These are phyloP conservation scores for Trichoderma atroviride DNA, from an alignment of 2,329 filamentous ascomycete genomes.

Conservation along the genomic window DNA sequence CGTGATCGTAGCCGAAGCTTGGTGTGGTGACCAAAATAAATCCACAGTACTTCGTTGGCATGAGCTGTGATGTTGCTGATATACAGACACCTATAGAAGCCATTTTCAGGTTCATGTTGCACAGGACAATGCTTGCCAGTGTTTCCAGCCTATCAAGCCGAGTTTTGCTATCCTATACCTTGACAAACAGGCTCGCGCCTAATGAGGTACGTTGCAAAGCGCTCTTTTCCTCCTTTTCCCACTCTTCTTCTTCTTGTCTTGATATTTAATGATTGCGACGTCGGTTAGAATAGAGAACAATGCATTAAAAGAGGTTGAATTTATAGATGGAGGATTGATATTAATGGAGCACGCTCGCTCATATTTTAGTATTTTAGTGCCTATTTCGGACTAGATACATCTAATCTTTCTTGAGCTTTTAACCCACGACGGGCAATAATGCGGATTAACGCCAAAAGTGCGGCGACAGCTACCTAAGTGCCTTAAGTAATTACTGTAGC, in stretches of 20 bases:
- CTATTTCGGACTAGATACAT: neutral
- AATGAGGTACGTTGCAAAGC: neutral
- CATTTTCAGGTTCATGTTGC: neutral
- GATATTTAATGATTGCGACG: too few relatives aligned
- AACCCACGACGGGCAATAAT: neutral
- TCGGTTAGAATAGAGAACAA: too few relatives aligned
- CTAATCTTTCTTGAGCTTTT: too few relatives aligned
- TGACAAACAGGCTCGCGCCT: neutral
- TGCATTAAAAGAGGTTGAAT: neutral
- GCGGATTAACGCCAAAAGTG: neutral
- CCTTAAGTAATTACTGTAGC: neutral
- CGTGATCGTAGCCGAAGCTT: neutral
- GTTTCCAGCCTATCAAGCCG: neutral
- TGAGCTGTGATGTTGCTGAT: too few relatives aligned
- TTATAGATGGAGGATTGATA: neutral
- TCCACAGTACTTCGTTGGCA: too few relatives aligned
- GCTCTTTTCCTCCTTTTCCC: too few relatives aligned
- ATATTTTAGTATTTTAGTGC: neutral
- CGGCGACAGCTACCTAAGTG: slow-evolving; percentile 8
- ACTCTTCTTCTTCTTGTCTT: too few relatives aligned
- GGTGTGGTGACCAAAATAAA: neutral
- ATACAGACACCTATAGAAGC: neutral
- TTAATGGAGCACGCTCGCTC: neutral
- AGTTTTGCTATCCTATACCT: too few relatives aligned
- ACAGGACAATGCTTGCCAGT: neutral